Percentiles rank a stretch among this genome's conserved stretches.
These are phyloP conservation scores for Coniochaeta pulveracea DNA, from an alignment of 2,329 filamentous ascomycete species.

Conservation along the genomic window DNA sequence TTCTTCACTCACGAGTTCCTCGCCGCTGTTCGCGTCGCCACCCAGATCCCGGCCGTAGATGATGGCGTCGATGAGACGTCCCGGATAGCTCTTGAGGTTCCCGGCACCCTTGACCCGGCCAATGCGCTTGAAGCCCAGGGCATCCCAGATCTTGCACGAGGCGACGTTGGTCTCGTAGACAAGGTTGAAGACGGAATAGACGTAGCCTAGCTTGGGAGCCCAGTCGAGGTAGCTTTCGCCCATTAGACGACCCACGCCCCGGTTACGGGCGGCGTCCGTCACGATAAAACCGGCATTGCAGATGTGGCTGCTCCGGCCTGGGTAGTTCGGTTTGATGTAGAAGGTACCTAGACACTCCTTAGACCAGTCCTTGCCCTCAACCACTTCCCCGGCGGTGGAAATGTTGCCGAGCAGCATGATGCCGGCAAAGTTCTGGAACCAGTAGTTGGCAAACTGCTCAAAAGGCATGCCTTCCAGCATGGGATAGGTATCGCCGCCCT, in stretches of 20 bases:
- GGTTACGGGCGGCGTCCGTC: conserved; percentile 60
- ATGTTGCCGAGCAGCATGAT: conserved; percentile 79
- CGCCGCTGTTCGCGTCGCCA: conserved; percentile 40
- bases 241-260: conserved; percentile 65
- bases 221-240: conserved; percentile 68
- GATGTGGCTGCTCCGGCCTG: conserved; percentile 79
- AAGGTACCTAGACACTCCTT: conserved; percentile 79
- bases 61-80: conserved; percentile 61
- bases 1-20: conserved; percentile 85
- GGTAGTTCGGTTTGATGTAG: conserved; percentile 91
- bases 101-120: conserved; percentile 67
- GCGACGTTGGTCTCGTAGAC: conserved; percentile 91
- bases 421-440: conserved; percentile 84
- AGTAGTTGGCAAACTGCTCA: conserved; percentile 70
- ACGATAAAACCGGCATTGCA: conserved; percentile 78
- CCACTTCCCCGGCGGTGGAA: conserved; percentile 45
- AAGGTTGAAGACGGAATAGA: conserved; percentile 87
- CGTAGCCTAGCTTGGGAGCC: conserved; percentile 73
- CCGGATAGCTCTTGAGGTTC: conserved; percentile 57
- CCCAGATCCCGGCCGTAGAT: conserved; percentile 61
- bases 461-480: conserved; percentile 68
- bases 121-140: conserved; percentile 83
- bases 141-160: conserved; percentile 85
- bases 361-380: conserved; percentile 60
- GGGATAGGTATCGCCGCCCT: conserved; percentile 84